These are phyloP conservation scores for Papilionanthe hybrid DNA, from an alignment of 116 monocot species.

Conservation along the genomic window DNA sequence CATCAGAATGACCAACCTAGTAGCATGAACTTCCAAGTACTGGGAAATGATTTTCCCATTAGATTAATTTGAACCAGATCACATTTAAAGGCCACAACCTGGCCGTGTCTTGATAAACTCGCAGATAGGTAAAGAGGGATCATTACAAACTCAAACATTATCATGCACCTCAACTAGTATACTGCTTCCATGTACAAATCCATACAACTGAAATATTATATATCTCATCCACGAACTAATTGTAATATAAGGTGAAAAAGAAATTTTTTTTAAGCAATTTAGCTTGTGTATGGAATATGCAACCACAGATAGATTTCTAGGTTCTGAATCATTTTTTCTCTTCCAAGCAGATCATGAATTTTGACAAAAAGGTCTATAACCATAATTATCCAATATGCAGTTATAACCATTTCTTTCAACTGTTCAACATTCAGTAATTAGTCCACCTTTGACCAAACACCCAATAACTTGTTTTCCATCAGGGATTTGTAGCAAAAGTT, in stretches of 20 bases:
- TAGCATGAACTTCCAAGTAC: no score
- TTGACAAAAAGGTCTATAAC: background rate
- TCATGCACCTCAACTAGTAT: background rate
- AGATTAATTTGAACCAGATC: background rate
- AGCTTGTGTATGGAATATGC: background rate
- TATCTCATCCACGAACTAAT: background rate
- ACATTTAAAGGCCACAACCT: background rate
- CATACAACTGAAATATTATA: background rate
- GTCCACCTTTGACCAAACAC: background rate
- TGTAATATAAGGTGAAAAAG: background rate
- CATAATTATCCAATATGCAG: background rate
- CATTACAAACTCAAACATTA: background rate
- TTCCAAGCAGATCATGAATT: constrained; percentile 1
- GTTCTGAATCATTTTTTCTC: background rate
- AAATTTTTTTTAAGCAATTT: background rate
- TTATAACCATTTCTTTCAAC: background rate
- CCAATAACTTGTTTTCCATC: no score
- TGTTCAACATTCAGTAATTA: background rate
- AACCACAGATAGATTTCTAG: background rate
- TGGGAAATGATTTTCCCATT: background rate
- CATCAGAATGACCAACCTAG: background rate
- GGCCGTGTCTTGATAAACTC: background rate
- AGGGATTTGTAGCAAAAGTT: no score
- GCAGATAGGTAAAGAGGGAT: background rate
- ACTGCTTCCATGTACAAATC: background rate